phyloP scores from a whole-genome alignment of 2,329 filamentous ascomycete species.

The Microdochium trichocladiopsis region DNA sequence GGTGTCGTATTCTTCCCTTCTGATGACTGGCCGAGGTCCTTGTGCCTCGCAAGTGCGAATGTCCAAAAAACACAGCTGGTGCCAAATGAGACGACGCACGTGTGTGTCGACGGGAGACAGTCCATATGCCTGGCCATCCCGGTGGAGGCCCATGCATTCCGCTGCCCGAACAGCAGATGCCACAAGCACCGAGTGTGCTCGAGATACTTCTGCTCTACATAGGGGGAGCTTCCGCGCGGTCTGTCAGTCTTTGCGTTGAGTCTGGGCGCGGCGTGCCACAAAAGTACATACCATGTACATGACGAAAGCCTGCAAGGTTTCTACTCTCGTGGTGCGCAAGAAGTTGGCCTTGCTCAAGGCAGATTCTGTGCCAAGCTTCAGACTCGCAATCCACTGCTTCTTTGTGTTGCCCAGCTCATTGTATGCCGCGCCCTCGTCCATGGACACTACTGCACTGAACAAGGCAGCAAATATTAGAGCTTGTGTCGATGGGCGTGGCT shows the following conservation, averaged over 20 bases:
- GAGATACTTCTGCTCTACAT: conserved; percentile 64
- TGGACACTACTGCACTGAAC: conserved; percentile 62
- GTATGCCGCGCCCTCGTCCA: conserved; percentile 46
- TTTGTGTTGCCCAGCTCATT: conserved; percentile 49
- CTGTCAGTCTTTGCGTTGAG: background rate
- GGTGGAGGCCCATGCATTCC: conserved; percentile 71
- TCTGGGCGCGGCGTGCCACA: background rate
- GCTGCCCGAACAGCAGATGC: conserved; percentile 67
- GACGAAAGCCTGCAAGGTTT: conserved; percentile 69
- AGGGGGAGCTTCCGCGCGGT: conserved; percentile 51
- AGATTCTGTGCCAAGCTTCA: conserved; percentile 60
- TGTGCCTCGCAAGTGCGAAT: conserved; percentile 69
- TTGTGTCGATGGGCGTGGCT: conserved; percentile 58
- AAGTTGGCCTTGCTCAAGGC: conserved; percentile 65
- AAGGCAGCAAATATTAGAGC: conserved; percentile 63
- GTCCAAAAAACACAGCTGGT: conserved; percentile 72
- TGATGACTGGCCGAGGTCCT: conserved; percentile 63
- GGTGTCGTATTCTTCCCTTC: conserved; percentile 70
- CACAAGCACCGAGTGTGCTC: conserved; percentile 65
- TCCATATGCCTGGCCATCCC: conserved; percentile 61
- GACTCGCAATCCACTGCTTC: conserved; percentile 49
- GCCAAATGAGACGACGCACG: conserved; percentile 66
- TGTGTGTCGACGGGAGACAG: conserved; percentile 63
- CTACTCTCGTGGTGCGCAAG: conserved; percentile 61
- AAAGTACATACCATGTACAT: conserved; percentile 59